phyloP scores from a whole-genome alignment of 139 green algal genomes.

The Chlamydomonas incerta region DNA sequence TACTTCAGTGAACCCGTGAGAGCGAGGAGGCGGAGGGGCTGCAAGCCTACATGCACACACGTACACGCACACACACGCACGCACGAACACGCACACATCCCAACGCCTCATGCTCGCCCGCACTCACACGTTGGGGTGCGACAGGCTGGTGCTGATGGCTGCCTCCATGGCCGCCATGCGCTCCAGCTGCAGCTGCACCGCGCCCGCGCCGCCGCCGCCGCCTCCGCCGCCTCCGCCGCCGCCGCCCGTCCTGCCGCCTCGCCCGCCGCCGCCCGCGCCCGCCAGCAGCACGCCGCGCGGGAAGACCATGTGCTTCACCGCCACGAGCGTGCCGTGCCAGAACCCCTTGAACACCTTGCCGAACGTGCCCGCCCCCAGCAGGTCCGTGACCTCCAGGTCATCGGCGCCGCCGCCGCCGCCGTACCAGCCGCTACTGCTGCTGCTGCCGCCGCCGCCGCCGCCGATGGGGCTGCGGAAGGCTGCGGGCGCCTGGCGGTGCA shows the following conservation, averaged over 20 bases:
- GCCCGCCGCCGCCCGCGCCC: neutral
- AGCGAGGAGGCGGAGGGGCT: no score
- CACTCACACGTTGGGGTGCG: conserved; percentile 17
- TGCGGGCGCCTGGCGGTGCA: neutral
- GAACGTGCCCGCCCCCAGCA: conserved; percentile 35
- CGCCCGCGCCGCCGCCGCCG: no score
- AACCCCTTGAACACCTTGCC: conserved; percentile 22
- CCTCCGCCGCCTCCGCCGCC: no score
- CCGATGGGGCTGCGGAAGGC: no score
- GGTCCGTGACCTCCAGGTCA: conserved; percentile 13
- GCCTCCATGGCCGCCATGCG: conserved; percentile 58
- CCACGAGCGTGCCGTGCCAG: conserved; percentile 53
- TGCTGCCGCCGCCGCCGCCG: neutral
- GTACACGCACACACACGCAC: no score
- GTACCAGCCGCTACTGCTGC: neutral
- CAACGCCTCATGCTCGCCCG: neutral
- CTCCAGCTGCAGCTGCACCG: conserved; percentile 28
- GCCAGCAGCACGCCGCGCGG: conserved; percentile 4
- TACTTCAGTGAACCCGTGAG: no score
- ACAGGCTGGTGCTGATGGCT: conserved; percentile 3
- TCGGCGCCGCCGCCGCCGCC: neutral
- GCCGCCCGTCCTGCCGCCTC: no score
- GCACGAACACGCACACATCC: neutral
- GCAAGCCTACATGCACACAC: no score
- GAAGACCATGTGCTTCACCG: conserved; percentile 56